Evolutionary conservation across 78 protist genomes (phyloP).

Genomic region (Tieghemostelium lacteum): DNA sequence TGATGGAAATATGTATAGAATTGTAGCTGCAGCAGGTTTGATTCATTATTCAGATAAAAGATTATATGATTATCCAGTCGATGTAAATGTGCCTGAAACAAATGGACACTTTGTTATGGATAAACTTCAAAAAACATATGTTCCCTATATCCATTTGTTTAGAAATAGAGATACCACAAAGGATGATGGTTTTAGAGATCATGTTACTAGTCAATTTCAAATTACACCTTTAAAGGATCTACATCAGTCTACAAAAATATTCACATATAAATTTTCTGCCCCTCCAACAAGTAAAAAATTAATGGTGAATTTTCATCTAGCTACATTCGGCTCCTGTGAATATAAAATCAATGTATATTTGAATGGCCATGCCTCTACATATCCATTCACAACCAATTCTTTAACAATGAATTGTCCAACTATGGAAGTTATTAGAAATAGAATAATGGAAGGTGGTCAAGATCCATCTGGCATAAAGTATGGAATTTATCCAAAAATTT

Average conservation of each 20-base stretch:
- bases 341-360: not conserved
- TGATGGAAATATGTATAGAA: not conserved
- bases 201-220: not conserved
- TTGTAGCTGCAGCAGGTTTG: constrained; percentile 7
- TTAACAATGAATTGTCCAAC: not conserved
- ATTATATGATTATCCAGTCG: not conserved
- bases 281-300: constrained; percentile 10
- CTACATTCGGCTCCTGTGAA: not conserved
- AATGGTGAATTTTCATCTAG: not conserved
- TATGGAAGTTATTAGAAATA: constrained; percentile 4
- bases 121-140: constrained; percentile 1
- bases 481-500: not conserved
- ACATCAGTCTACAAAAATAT: not conserved
- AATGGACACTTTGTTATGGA: not conserved
- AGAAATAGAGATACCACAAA: not conserved
- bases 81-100: not conserved
- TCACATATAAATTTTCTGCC: not conserved
- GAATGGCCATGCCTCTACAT: not conserved
- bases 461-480: constrained; percentile 1
- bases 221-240: not conserved
- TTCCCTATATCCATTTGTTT: not conserved
- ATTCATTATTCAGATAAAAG: constrained; percentile 6
- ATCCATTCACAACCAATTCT: not conserved
- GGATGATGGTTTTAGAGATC: not conserved
- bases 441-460: not conserved